These are phyloP conservation scores for Omphalotus olearius DNA, from an alignment of 1,284 basidiomycete species.

Conservation along the genomic window DNA sequence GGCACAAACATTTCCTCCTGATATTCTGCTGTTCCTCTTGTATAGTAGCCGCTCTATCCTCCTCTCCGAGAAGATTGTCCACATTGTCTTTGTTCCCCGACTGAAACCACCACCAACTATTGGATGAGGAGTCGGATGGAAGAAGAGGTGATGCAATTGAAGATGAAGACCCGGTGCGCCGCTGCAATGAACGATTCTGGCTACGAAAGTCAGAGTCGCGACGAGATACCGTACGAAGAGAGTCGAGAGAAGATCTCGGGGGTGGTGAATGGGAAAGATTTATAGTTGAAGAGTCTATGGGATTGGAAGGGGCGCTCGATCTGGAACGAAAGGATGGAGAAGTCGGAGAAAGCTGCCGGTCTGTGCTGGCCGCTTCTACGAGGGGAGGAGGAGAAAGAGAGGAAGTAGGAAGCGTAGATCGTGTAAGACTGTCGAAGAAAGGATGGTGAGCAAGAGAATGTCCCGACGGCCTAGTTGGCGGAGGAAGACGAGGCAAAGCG, in stretches of 20 bases:
- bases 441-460: constrained; percentile 41
- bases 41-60: constrained; percentile 51
- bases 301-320: constrained; percentile 14
- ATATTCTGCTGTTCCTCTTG: constrained; percentile 52
- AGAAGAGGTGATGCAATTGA: constrained; percentile 13
- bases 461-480: constrained; percentile 39
- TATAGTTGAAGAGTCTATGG: constrained; percentile 26
- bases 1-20: constrained; percentile 64
- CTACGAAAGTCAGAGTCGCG: constrained; percentile 31
- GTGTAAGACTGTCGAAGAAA: constrained; percentile 56
- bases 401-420: constrained; percentile 61
- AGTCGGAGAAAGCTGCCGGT: constrained; percentile 3
- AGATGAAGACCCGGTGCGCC: constrained; percentile 25
- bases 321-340: constrained; percentile 19
- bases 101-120: constrained; percentile 52
- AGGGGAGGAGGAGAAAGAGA: constrained; percentile 41
- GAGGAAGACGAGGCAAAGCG: constrained; percentile 31
- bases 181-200: constrained; percentile 7
- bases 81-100: constrained; percentile 45
- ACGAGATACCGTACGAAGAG: constrained; percentile 49
- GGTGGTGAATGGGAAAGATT: constrained; percentile 34
- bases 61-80: constrained; percentile 48
- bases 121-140: constrained; percentile 18
- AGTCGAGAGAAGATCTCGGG: constrained; percentile 53
- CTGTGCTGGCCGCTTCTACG: neutral